Conservation (phyloP, 768 basidiomycete species). For the Boletus fagicola region DNA sequence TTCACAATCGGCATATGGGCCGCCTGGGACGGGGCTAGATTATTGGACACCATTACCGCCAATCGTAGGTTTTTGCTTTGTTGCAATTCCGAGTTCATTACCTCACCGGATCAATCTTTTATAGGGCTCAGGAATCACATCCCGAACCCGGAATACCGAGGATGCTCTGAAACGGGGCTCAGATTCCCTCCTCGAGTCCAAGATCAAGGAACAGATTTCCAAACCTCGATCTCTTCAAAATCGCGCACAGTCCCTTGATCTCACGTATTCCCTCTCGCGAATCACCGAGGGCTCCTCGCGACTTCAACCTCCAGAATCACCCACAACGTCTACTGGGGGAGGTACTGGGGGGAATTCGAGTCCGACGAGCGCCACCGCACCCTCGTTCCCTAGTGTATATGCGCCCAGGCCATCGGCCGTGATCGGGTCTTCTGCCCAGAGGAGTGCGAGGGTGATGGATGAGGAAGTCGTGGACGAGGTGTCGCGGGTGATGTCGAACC, state of each 20-base stretch:
- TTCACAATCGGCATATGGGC: slow-evolving; percentile 54
- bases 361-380: slow-evolving; percentile 74
- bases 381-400: slow-evolving; percentile 84
- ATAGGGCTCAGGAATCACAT: slow-evolving; percentile 67
- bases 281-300: slow-evolving; percentile 68
- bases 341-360: slow-evolving; percentile 77
- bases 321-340: slow-evolving; percentile 69
- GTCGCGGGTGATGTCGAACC: slow-evolving; percentile 73
- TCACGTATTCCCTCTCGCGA: slow-evolving; percentile 80
- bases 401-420: slow-evolving; percentile 56
- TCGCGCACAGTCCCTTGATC: slow-evolving; percentile 86
- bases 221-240: slow-evolving; percentile 83
- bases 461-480: slow-evolving; percentile 67
- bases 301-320: slow-evolving; percentile 72
- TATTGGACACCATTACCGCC: slow-evolving; percentile 78
- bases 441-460: slow-evolving; percentile 41
- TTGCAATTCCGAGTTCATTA: slow-evolving; percentile 11
- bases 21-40: slow-evolving; percentile 52
- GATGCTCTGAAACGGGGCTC: slow-evolving; percentile 80
- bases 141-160: slow-evolving; percentile 66
- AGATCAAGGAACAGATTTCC: slow-evolving; percentile 69
- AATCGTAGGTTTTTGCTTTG: slow-evolving; percentile 50
- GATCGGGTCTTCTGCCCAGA: slow-evolving; percentile 44
- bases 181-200: slow-evolving; percentile 80
- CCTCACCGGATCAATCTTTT: slow-evolving; percentile 17